Conservation (phyloP, 2,329 filamentous ascomycete species). For the Stemphylium beticola region DNA sequence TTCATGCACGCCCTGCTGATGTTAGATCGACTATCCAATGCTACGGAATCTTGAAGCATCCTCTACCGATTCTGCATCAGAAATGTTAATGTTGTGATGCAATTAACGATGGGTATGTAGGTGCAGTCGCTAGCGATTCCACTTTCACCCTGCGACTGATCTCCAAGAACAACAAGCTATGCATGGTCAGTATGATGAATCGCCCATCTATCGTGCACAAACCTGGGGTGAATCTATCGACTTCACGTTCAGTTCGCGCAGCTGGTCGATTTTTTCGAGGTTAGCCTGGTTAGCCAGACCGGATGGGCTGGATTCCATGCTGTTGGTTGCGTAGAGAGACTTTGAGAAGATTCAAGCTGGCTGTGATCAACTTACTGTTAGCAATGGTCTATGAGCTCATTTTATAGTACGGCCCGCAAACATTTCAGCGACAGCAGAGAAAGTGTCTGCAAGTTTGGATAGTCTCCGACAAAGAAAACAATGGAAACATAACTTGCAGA, state of each 20-base stretch:
- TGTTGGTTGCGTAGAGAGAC: background rate
- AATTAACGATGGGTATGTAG: no score
- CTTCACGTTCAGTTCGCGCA: background rate
- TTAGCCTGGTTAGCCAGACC: background rate
- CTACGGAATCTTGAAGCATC: no score
- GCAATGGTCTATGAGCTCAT: background rate
- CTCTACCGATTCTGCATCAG: no score
- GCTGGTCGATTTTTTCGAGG: background rate
- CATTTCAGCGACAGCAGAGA: background rate
- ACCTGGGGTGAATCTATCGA: background rate
- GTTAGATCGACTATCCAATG: no score
- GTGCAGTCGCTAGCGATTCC: no score
- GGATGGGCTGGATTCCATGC: background rate
- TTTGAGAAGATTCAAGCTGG: background rate
- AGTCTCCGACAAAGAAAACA: background rate
- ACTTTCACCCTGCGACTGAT: no score
- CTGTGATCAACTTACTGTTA: background rate
- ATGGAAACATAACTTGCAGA: background rate
- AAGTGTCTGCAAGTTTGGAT: background rate
- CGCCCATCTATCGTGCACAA: background rate
- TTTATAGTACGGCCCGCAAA: background rate
- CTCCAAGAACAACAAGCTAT: background rate
- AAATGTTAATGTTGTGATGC: no score
- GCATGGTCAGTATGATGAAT: background rate
- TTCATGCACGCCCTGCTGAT: no score